phyloP scores from a whole-genome alignment of 148 eudicot genomes.

The Rhododendron simsii region DNA sequence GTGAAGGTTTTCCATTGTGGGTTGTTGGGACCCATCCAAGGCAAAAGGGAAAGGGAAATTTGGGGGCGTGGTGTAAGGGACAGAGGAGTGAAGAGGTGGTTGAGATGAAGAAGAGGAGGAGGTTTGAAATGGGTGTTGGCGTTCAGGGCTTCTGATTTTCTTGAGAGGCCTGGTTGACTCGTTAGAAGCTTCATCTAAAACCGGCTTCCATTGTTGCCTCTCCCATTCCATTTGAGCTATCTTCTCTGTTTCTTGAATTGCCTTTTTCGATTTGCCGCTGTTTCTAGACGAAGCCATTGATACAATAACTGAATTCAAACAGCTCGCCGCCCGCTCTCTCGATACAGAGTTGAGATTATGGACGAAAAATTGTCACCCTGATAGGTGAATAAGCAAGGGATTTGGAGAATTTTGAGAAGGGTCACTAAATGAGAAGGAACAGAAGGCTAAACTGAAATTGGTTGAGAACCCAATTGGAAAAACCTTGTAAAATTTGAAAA shows the following conservation, averaged over 20 bases:
- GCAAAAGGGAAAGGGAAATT: constrained; percentile 55
- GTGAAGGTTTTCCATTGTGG: constrained; percentile 20
- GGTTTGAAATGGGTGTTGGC: constrained; percentile 19
- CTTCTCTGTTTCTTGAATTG: constrained; percentile 19
- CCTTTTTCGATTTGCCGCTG: constrained; percentile 26
- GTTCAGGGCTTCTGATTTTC: constrained; percentile 63
- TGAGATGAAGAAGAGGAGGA: constrained; percentile 2
- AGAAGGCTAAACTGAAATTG: background rate
- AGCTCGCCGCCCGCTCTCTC: constrained; percentile 39
- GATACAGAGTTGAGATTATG: background rate
- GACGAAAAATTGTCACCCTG: background rate
- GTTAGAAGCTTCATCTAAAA: constrained; percentile 55
- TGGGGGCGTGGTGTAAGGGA: constrained; percentile 7
- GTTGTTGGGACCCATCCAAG: constrained; percentile 38
- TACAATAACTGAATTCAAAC: background rate
- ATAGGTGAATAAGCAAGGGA: background rate
- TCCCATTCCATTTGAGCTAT: constrained; percentile 26
- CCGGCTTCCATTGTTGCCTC: constrained; percentile 44
- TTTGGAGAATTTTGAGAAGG: constrained; percentile 9
- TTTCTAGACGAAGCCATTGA: constrained; percentile 33
- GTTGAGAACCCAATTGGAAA: background rate
- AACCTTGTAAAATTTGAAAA: background rate
- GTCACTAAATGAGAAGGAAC: background rate
- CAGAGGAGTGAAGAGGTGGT: constrained; percentile 5
- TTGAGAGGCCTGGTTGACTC: constrained; percentile 50